Base-by-base conservation (phyloP, 768 basidiomycete genomes). In the Macrolepiota fuliginosa region DNA sequence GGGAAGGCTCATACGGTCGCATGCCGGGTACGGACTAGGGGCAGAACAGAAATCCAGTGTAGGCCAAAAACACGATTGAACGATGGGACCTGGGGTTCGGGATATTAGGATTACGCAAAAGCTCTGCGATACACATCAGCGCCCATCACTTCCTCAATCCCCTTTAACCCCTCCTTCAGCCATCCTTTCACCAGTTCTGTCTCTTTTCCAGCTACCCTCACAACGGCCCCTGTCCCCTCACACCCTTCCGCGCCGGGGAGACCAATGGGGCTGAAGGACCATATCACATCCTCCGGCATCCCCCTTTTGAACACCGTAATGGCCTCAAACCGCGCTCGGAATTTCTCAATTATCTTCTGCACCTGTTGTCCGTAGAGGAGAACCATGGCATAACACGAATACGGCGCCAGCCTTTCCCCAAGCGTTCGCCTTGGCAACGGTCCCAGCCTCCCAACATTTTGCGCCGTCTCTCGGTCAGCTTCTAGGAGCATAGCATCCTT, bases 361-460 rank as follows among this genome's bases (percentile, higher is more conserved):
- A 87, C 77, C 58, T 79, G 72, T 0, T 90, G 89, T 3, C 96
- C 96, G 63, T 82, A 84, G 63, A 98, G 81, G 63, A 97, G 78
- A 19, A 96, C 73, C 65, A 87, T 95, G 19, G 93, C 94, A 72
- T 96, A 98, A 73, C 94, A 96, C 7, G 90, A 83, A 70, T 96
- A 98, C 2, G 94, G 94, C 9, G 77, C 79, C 58, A 97, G 79
- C 62, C 81, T 81, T 49, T 88, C 83, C 9, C 71, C 76, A 46
- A 93, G 81, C 4, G 81, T 72, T 36, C 86, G 83, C 54, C 69
- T 69, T 22, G 75, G 74, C 19, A 79, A 69, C 6, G 71, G 70
- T 68, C 9, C 62, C 58, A 61, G 71, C 50, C 19, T 64, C 46
- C 24, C 49, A n/a, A 5, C 22, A 35, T 22, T 35, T 10, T 19